Evolutionary conservation across 2,329 filamentous ascomycete species (phyloP), one percentile per base, ranked within the genome.

Genomic region (Epichloe gansuensis): DNA sequence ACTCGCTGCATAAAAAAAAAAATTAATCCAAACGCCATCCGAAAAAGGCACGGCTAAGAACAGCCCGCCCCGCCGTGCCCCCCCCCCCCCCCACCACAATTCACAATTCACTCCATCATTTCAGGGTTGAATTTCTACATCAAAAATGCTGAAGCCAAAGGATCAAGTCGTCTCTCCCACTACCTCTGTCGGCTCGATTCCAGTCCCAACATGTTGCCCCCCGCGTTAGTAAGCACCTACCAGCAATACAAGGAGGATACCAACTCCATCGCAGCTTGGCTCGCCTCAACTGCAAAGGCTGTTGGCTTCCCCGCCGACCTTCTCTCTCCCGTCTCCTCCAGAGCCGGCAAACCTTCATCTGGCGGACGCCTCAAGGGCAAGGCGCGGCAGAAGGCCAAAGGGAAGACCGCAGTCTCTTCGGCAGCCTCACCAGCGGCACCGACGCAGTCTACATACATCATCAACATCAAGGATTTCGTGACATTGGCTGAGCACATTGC

Each of bases 191-290:
- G 27, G 9, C 31, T 31, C 8, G 8, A 31, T 31, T 31, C 31
- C 31, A 31, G 9, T 31, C 8, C n/a, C 31, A 39, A 39, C n/a
- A 64, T 63, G 59, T 52, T 61, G 4, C 57, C 59, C 0, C n/a
- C 13, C 6, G 36, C 46, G 0, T 54, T 70, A 0, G 9, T 56
- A 36, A 63, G 66, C 50, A 60, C 59, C 1, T 72, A 72, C 53
- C 60, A 60, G 21, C 62, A 65, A 51, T 72, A 72, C 58, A 72
- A 71, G 53, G 53, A 64, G n/a, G 69, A 73, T 51, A 70, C 66
- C 0, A 58, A 71, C 39, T 60, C 63, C 2, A 62, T 74, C 9
- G 68, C 67, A 1, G 58, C 61, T 35, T 74, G 70, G 71, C 66
- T 73, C 7, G 69, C 67, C 2, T 65, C 64, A 2, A 72, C 68